Evolutionary conservation across 1,139 yeast genomes (phyloP).

Genomic region (Geotrichum restrictum): DNA sequence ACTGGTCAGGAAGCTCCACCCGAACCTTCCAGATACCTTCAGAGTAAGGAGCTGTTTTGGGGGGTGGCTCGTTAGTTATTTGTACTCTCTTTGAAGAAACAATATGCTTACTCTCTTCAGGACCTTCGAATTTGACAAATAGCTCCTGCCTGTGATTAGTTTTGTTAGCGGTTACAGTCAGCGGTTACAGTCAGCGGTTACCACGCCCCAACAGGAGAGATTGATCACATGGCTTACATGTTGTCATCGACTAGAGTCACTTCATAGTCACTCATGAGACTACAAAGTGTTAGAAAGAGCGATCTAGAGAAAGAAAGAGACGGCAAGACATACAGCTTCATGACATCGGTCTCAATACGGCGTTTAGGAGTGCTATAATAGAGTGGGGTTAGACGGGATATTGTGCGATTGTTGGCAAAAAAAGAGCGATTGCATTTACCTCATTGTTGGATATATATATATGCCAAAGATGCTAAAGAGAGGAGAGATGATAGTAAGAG

Average conservation of each 20-base stretch:
- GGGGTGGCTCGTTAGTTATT: too few relatives aligned
- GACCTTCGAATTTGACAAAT: conserved; percentile 81
- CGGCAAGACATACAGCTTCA: conserved; percentile 63
- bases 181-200: neutral
- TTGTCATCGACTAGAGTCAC: conserved; percentile 81
- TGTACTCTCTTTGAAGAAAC: neutral
- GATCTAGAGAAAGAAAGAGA: neutral
- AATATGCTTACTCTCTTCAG: conserved; percentile 55
- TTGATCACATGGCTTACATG: conserved; percentile 41
- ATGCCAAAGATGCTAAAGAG: neutral
- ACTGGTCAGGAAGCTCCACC: conserved; percentile 92
- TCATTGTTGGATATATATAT: conserved; percentile 3
- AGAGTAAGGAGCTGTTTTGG: conserved; percentile 70
- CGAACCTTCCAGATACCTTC: conserved; percentile 89
- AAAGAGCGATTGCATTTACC: neutral
- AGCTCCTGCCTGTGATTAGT: conserved; percentile 66
- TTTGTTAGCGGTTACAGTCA: too few relatives aligned
- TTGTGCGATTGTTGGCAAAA: neutral
- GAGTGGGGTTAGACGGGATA: neutral
- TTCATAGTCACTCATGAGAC: conserved; percentile 88
- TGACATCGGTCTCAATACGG: conserved; percentile 93
- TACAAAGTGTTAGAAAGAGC: conserved; percentile 24
- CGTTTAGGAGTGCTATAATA: conserved; percentile 65
- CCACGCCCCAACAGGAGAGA: too few relatives aligned
- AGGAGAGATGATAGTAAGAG: neutral